Percentiles rank a stretch among this genome's conserved stretches.
Evolutionary conservation across 345 rosid genomes (phyloP).

Genomic region (Orychophragmus violaceus): DNA sequence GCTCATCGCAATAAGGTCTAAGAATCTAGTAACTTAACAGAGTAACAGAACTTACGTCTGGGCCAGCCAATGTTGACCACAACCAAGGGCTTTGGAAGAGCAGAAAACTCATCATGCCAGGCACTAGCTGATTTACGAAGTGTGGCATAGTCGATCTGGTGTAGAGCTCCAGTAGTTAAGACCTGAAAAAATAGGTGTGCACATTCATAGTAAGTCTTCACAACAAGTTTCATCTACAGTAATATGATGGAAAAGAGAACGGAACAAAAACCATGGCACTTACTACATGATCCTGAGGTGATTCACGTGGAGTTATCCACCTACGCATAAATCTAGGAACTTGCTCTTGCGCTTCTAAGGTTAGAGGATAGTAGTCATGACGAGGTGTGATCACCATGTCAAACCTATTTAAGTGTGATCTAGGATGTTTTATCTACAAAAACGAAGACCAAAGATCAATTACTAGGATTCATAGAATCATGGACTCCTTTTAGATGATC

Average conservation of each 20-base stretch:
- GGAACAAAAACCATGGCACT: constrained; percentile 12
- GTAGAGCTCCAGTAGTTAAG: constrained; percentile 82
- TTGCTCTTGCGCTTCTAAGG: constrained; percentile 66
- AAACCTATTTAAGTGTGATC: constrained; percentile 73
- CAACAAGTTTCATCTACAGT: background rate
- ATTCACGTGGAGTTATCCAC: constrained; percentile 83
- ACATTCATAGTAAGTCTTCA: background rate
- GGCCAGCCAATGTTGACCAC: constrained; percentile 95
- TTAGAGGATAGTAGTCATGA: constrained; percentile 89
- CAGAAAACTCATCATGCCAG: constrained; percentile 96
- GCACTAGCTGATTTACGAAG: constrained; percentile 80
- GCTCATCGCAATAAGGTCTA: background rate
- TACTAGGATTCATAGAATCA: background rate
- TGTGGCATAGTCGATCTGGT: constrained; percentile 77
- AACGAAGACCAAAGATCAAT: background rate
- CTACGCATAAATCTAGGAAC: constrained; percentile 66
- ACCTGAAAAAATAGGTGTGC: constrained; percentile 44
- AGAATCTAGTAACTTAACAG: constrained; percentile 10
- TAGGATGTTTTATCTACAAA: constrained; percentile 84
- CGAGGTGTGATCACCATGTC: constrained; percentile 91
- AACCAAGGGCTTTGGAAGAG: constrained; percentile 80
- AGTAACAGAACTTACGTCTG: constrained; percentile 44
- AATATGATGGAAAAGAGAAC: background rate
- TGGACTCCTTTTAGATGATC: background rate
- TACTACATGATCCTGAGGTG: constrained; percentile 75